Percentiles rank a stretch among this genome's conserved stretches.
Evolutionary conservation across 139 green algal species (phyloP).

Genomic region (Closterium sp.): DNA sequence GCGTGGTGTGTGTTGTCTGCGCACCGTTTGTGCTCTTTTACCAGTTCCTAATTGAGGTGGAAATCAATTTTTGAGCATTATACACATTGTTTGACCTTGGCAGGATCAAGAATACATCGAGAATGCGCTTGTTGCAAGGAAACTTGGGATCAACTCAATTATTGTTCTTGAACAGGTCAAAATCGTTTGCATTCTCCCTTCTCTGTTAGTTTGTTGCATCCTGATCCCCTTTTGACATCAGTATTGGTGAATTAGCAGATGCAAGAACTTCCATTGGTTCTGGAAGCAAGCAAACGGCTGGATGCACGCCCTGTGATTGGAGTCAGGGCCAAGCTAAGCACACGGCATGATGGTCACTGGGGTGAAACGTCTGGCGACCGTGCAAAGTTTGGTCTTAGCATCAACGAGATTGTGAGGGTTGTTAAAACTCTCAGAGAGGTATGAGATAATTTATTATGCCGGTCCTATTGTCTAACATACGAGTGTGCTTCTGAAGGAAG

Average conservation of each 20-base stretch:
- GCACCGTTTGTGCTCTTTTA: neutral
- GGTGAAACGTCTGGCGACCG: slow-evolving; percentile 63
- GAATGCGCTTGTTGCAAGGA: slow-evolving; percentile 54
- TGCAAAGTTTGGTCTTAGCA: slow-evolving; percentile 64
- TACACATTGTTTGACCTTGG: neutral
- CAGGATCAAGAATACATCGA: slow-evolving; percentile 68
- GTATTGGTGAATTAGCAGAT: slow-evolving; percentile 5
- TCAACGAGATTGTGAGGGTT: slow-evolving; percentile 60
- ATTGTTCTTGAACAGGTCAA: slow-evolving; percentile 66
- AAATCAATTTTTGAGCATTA: neutral
- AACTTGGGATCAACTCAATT: slow-evolving; percentile 64
- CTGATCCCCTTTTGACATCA: neutral
- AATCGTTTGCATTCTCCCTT: neutral
- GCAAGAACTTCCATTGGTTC: slow-evolving; percentile 33
- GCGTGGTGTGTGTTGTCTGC: neutral
- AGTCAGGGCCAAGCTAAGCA: slow-evolving; percentile 65
- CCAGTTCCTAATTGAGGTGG: neutral
- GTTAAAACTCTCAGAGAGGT: slow-evolving; percentile 46
- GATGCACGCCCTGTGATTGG: slow-evolving; percentile 54
- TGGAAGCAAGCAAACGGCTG: slow-evolving; percentile 18
- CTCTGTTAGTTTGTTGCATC: neutral
- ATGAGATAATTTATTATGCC: neutral
- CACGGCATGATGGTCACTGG: slow-evolving; percentile 67
- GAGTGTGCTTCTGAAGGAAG: neutral
- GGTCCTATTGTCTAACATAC: neutral